These are phyloP conservation scores for Kwoniella mangroviensis DNA, from an alignment of 768 basidiomycete species.

Conservation along the genomic window DNA sequence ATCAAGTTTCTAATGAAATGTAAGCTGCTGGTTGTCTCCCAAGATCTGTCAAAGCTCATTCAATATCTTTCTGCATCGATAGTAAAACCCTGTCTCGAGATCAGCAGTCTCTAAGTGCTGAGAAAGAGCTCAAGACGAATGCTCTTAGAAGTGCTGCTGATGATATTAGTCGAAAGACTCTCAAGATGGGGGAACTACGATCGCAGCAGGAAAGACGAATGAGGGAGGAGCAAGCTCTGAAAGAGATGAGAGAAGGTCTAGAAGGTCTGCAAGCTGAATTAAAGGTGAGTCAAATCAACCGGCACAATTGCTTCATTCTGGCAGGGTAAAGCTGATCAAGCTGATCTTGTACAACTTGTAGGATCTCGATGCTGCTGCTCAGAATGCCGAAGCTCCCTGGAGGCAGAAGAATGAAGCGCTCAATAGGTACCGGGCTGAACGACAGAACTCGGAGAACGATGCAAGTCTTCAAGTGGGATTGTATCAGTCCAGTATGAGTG, in stretches of 20 bases:
- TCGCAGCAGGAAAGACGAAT: constrained; percentile 36
- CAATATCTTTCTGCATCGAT: not conserved
- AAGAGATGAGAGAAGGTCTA: constrained; percentile 42
- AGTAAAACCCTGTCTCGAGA: constrained; percentile 50
- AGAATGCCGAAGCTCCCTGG: constrained; percentile 51
- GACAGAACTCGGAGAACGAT: constrained; percentile 48
- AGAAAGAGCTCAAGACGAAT: constrained; percentile 47
- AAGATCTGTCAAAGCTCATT: not conserved
- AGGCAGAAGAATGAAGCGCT: constrained; percentile 46
- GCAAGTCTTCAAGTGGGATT: constrained; percentile 46
- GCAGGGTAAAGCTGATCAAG: not conserved
- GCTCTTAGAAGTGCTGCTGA: constrained; percentile 33
- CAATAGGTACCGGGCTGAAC: constrained; percentile 40
- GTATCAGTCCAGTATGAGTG: constrained; percentile 45
- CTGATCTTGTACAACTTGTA: constrained; percentile 10
- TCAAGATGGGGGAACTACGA: constrained; percentile 42
- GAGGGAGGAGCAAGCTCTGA: constrained; percentile 47
- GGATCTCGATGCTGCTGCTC: constrained; percentile 45
- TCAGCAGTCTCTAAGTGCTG: constrained; percentile 31
- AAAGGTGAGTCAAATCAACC: constrained; percentile 29
- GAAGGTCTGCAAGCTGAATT: constrained; percentile 38
- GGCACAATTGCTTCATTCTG: not conserved
- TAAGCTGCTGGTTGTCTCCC: constrained; percentile 57
- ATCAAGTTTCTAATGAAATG: constrained; percentile 69
- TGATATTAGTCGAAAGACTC: constrained; percentile 37